Base-by-base conservation (phyloP, 108 stramenopile species). In the Discostella stelligeroides region DNA sequence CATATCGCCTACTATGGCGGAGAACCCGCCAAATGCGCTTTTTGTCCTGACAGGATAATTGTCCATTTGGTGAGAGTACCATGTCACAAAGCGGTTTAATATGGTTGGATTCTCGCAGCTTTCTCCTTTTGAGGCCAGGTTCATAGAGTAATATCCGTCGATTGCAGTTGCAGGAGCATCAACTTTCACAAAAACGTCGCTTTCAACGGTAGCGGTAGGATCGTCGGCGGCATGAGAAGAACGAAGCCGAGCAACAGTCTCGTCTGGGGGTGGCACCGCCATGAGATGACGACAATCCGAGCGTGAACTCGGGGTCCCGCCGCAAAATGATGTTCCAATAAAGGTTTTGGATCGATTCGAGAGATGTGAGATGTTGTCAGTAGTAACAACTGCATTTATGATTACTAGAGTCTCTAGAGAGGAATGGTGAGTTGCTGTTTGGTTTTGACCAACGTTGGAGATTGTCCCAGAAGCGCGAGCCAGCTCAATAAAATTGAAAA, bases 41-140 rank as follows among this genome's bases (percentile, higher is more conserved):
- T 54, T 54, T 23, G 53, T 54, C 24, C 24, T 23, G 0, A 54
- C 53, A 0, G 53, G 53, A 11, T 15, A 15, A 12, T 54, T 25
- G 24, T 54, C 53, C 24, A 54, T 54, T 54, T 54, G 25, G 0
- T 13, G 25, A 12, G 53, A 54, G 27, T 54, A 54, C 53, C 53
- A 54, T 3, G n/a, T 4, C 13, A 12, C 2, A 1, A 54, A 25
- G 24, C 28, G 13, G 13, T 25, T 15, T 28, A 54, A 28, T 5
- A 54, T 7, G 24, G n/a, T 54, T 54, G 28, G 53, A 25, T 54
- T 15, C 24, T 23, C 5, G 21, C n/a, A 15, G 53, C 0, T 23
- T 25, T 13, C 13, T 17, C 10, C 2, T 27, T 15, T 23, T 15
- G n/a, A 14, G n/a, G 24, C 53, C 0, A 25, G 25, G 1, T 28